Percentiles rank a stretch among this genome's conserved stretches.
Conservation (phyloP, 1,139 yeast species). For the Trichomonascaceae sp. region DNA sequence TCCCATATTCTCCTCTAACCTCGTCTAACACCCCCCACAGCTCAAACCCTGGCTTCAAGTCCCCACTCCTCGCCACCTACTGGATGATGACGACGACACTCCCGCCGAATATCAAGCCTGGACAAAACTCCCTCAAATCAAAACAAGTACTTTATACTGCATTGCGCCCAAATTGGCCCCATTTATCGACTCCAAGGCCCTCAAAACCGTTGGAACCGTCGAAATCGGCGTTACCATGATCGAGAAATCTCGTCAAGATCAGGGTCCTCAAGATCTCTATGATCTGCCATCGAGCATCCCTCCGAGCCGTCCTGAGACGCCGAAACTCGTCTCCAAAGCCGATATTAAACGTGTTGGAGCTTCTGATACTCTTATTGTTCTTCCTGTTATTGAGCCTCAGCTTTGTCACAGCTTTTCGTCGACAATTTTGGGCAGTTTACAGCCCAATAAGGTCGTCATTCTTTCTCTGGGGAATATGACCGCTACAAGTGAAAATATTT, state of each 20-base stretch:
- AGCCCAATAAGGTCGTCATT: conserved; percentile 16
- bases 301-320: conserved; percentile 1
- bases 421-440: conserved; percentile 13
- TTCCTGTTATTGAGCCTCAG: conserved; percentile 18
- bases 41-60: conserved; percentile 53
- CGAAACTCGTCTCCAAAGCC: conserved; percentile 10
- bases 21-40: conserved; percentile 24
- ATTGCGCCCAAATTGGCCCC: conserved; percentile 19
- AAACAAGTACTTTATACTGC: conserved; percentile 3
- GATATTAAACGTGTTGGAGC: conserved; percentile 10
- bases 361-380: conserved; percentile 7
- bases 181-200: conserved; percentile 11
- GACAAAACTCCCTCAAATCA: conserved; percentile 14
- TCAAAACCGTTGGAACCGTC: conserved; percentile 12
- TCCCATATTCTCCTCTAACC: background rate
- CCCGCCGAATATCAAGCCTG: conserved; percentile 17
- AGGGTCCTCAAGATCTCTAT: conserved; percentile 7
- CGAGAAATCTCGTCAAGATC: background rate
- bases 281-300: conserved; percentile 6
- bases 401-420: conserved; percentile 19
- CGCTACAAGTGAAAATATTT: conserved; percentile 15
- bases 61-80: conserved; percentile 49
- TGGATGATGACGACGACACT: conserved; percentile 41
- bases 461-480: conserved; percentile 19
- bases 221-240: conserved; percentile 13